These are phyloP conservation scores for Talaromyces sp. DNA, from an alignment of 2,329 filamentous ascomycete species.

Conservation along the genomic window DNA sequence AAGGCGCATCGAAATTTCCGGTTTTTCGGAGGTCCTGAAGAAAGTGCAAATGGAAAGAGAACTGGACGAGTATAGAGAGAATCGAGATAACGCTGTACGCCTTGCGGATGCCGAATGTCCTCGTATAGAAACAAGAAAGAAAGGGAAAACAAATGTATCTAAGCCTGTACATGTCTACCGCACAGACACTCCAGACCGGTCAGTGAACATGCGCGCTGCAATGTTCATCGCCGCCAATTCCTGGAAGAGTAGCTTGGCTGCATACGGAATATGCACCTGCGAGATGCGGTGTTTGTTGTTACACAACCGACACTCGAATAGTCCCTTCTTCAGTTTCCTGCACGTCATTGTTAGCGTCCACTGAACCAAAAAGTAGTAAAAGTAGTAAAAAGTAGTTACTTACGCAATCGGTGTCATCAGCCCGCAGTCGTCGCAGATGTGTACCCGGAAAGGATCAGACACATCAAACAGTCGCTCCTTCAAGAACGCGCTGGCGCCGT, in stretches of 20 bases:
- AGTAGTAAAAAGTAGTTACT: slow-evolving; percentile 45
- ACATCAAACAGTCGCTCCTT: slow-evolving; percentile 98
- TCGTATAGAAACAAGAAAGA: background rate
- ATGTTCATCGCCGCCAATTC: slow-evolving; percentile 98
- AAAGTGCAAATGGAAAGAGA: background rate
- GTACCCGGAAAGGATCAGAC: slow-evolving; percentile 94
- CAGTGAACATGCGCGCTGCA: slow-evolving; percentile 93
- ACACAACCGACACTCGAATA: slow-evolving; percentile 94
- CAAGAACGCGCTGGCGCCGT: slow-evolving; percentile 91
- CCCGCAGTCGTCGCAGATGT: slow-evolving; percentile 97
- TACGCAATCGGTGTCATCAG: slow-evolving; percentile 99
- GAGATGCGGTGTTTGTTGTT: slow-evolving; percentile 99
- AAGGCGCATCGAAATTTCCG: background rate
- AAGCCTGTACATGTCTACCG: slow-evolving; percentile 19
- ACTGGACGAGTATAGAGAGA: background rate
- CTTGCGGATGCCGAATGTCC: slow-evolving; percentile 11
- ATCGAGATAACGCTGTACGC: slow-evolving; percentile 12
- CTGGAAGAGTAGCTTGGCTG: slow-evolving; percentile 96
- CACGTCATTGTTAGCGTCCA: background rate
- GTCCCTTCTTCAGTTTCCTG: slow-evolving; percentile 89
- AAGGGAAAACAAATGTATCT: slow-evolving; percentile 2
- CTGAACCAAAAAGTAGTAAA: slow-evolving; percentile 18
- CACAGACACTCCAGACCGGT: slow-evolving; percentile 44
- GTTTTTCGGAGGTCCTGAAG: background rate
- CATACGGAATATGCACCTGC: slow-evolving; percentile 95